Evolutionary conservation across 768 basidiomycete genomes (phyloP).

Genomic region (Lactarius trivialis): DNA sequence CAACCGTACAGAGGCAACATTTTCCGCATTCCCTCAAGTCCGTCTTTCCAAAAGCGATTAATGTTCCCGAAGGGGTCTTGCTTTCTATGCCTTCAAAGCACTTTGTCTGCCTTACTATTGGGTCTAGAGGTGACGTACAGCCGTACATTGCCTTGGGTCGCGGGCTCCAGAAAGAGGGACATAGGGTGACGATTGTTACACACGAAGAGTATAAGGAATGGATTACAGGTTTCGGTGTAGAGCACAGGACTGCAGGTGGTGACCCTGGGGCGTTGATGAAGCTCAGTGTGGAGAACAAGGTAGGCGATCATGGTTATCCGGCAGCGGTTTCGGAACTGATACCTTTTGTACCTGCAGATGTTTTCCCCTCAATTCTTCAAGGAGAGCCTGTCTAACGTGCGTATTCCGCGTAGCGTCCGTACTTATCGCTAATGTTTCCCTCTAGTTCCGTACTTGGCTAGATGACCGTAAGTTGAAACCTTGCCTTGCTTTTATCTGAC

Average conservation of each 20-base stretch:
- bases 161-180: slow-evolving; percentile 38
- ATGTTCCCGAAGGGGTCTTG: slow-evolving; percentile 36
- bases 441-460: slow-evolving; percentile 57
- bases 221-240: slow-evolving; percentile 53
- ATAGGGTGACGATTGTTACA: slow-evolving; percentile 41
- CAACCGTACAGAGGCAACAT: slow-evolving; percentile 29
- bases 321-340: slow-evolving; percentile 23
- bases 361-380: slow-evolving; percentile 69
- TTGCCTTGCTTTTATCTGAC: background rate
- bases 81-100: slow-evolving; percentile 36
- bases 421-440: slow-evolving; percentile 1
- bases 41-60: slow-evolving; percentile 43
- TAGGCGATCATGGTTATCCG: slow-evolving; percentile 2
- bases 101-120: slow-evolving; percentile 59
- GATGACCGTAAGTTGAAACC: slow-evolving; percentile 43
- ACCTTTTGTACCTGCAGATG: slow-evolving; percentile 37
- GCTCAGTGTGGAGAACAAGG: slow-evolving; percentile 45
- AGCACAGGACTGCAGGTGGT: slow-evolving; percentile 57
- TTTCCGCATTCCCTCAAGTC: slow-evolving; percentile 30
- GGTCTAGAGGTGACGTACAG: slow-evolving; percentile 51
- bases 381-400: slow-evolving; percentile 48
- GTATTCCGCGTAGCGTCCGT: slow-evolving; percentile 19
- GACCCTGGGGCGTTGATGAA: slow-evolving; percentile 68
- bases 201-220: slow-evolving; percentile 46
- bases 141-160: slow-evolving; percentile 42